phyloP scores from a whole-genome alignment of 495 filamentous ascomycete genomes.

The Aspergillus conjunctus region DNA sequence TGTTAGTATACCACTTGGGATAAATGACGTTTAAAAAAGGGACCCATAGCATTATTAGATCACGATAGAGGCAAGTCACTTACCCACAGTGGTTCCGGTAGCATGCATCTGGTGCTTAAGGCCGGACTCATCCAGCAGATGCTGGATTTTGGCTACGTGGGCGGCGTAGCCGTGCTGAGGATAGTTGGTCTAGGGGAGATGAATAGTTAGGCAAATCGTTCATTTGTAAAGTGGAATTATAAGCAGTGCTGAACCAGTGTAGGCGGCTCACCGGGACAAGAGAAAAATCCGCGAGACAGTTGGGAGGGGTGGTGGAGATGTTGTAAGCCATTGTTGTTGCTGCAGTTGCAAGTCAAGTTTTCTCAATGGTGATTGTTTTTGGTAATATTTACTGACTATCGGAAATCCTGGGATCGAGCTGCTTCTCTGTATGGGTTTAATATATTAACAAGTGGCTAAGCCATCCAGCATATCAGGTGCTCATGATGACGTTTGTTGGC shows the following conservation, averaged over 20 bases:
- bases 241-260: neutral
- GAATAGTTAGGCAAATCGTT: neutral
- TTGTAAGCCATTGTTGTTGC: conserved; percentile 15
- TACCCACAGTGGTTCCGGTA: conserved; percentile 82
- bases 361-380: too few relatives aligned
- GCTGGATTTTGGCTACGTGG: conserved; percentile 80
- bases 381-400: neutral
- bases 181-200: neutral
- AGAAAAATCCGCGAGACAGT: conserved; percentile 6
- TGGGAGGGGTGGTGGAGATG: neutral
- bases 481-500: conserved; percentile 11
- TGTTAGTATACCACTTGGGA: neutral
- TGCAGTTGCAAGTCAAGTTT: conserved; percentile 12
- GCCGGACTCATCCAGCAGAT: conserved; percentile 67
- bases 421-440: neutral
- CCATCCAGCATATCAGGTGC: neutral
- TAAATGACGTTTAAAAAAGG: too few relatives aligned
- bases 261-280: conserved; percentile 5
- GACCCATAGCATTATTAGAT: too few relatives aligned
- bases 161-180: conserved; percentile 70
- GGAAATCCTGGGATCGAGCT: neutral
- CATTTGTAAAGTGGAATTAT: neutral
- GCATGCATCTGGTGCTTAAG: conserved; percentile 79
- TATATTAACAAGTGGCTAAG: neutral
- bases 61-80: conserved; percentile 26